Base-by-base conservation (phyloP, 768 basidiomycete genomes). In the Asterophora lycoperdoides region DNA sequence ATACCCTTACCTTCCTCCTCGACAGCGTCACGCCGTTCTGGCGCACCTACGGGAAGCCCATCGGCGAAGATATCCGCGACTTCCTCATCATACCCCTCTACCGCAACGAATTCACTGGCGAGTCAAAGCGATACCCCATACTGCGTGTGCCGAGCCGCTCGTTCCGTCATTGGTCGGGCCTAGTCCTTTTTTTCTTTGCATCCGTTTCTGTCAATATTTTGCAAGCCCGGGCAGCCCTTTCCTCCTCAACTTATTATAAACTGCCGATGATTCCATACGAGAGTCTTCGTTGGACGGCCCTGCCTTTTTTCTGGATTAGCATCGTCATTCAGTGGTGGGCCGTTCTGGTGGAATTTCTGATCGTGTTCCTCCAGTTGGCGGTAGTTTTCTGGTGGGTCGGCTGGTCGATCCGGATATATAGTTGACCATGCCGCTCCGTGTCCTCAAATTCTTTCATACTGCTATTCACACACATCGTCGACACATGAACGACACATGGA, bases 21-120 rank as follows among this genome's bases (percentile, higher is more conserved):
- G 87, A 89, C 57, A 83, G 80, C 2, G 81, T 89, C 11, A 80
- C 87, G 1, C 88, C 88, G 0, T 79, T 90, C 59, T 89, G 88
- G 88, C 73, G 87, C 53, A 86, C 76, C 29, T 88, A 89, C 52
- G 88, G 88, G 44, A 88, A 85, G 58, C 78, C 79, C n/a, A 88
- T 90, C 44, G 84, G 86, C 28, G 79, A 86, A 59, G 88, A 90
- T 57, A 75, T 87, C 37, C 81, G 83, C 40, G 86, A 88, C 53
- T 89, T 89, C 60, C 78, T 89, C 50, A 86, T 90, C 56, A 81
- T 90, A 49, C 88, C 88, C 6, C 76, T 86, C 57, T 90, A 90
- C 53, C 79, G 88, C 29, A 87, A 90, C 61, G 88, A 89, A 60
- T 90, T 89, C 60, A 89, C 88, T 0, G 88, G 88, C 28, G 84